phyloP scores from a whole-genome alignment of 176 grass and related monocot genomes.

The Avena insularis region DNA sequence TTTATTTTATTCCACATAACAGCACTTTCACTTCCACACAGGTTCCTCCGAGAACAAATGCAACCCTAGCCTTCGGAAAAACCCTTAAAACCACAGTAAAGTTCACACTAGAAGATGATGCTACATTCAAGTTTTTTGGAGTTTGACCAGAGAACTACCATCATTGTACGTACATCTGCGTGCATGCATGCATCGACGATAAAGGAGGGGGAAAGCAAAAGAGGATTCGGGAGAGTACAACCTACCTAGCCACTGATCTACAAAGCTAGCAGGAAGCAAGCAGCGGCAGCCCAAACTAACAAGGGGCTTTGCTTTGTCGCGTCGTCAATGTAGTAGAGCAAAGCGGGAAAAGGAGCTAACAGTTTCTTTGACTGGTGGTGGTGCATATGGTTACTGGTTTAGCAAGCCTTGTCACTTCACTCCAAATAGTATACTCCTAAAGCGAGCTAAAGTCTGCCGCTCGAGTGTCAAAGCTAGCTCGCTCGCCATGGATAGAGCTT shows the following conservation, averaged over 20 bases:
- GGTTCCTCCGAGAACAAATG: too few species aligned
- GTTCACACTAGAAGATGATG: background rate
- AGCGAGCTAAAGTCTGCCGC: background rate
- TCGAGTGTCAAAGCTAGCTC: background rate
- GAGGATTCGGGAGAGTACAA: background rate
- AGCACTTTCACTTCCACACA: too few species aligned
- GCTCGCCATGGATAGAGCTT: background rate
- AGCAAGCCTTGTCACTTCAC: constrained; percentile 13
- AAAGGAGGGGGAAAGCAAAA: background rate
- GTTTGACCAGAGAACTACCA: background rate
- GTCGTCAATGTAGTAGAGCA: background rate
- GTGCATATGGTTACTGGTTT: constrained; percentile 12
- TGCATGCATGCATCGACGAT: background rate
- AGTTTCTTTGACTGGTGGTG: constrained; percentile 24
- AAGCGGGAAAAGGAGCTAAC: background rate
- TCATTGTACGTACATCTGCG: background rate
- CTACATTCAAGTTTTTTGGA: background rate
- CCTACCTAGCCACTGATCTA: background rate
- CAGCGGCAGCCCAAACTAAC: background rate
- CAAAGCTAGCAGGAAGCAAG: background rate
- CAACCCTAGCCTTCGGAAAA: too few species aligned
- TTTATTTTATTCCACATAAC: too few species aligned
- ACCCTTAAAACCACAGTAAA: too few species aligned
- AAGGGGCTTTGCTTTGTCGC: background rate
- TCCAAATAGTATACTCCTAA: background rate